A percentile compares a stretch with the other conserved stretches of the same genome.
phyloP scores from a whole-genome alignment of 306 rosid genomes.

The Dalbergia cochinchinensis region DNA sequence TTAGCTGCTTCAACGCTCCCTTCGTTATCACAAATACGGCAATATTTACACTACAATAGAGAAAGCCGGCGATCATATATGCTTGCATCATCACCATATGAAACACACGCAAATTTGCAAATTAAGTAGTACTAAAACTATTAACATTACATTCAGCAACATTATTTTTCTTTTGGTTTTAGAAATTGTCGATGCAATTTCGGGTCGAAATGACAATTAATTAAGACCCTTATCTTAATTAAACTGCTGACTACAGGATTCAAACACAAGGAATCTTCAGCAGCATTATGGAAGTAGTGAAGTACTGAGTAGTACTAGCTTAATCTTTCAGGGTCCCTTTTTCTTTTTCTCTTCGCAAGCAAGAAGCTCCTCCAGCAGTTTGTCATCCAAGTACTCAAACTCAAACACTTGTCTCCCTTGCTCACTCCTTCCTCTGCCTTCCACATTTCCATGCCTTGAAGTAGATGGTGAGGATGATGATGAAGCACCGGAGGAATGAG shows the following conservation, averaged over 20 bases:
- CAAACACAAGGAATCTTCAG: not conserved
- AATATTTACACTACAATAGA: conserved; percentile 23
- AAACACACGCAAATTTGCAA: conserved; percentile 15
- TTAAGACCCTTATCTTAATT: too few species aligned
- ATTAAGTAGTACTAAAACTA: not conserved
- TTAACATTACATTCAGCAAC: conserved; percentile 24
- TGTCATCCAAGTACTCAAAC: conserved; percentile 79
- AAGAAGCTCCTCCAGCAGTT: conserved; percentile 86
- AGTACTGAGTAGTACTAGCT: not conserved
- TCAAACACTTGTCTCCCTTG: conserved; percentile 71
- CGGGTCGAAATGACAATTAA: too few species aligned
- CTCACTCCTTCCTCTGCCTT: conserved; percentile 20
- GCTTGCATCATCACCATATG: conserved; percentile 23
- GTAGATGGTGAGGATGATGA: conserved; percentile 24
- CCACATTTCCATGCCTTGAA: conserved; percentile 44
- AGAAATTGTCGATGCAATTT: too few species aligned
- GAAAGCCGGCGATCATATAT: conserved; percentile 12
- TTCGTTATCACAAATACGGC: conserved; percentile 1
- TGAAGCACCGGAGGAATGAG: conserved; percentile 44
- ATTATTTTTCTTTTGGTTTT: not conserved
- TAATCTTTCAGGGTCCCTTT: conserved; percentile 33
- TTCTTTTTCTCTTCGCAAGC: conserved; percentile 62
- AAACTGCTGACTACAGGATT: too few species aligned
- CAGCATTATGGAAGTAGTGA: not conserved
- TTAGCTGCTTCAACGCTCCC: conserved; percentile 3